Evolutionary conservation across 2,329 filamentous ascomycete species (phyloP).

Genomic region (Colletotrichum sp.): DNA sequence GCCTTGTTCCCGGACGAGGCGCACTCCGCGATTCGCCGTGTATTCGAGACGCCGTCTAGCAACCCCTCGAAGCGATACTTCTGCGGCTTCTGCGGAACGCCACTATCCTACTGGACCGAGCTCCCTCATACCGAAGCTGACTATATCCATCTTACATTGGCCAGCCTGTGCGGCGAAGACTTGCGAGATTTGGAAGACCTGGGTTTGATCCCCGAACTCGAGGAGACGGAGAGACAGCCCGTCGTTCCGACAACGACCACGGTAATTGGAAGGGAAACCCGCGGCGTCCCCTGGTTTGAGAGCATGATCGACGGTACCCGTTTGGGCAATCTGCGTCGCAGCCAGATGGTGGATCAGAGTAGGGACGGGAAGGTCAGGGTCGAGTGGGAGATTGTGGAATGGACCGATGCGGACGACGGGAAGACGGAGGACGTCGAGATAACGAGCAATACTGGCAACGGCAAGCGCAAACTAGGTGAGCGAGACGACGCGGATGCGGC

Average conservation of each 20-base stretch:
- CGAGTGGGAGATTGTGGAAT: conserved; percentile 88
- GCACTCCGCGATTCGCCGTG: conserved; percentile 67
- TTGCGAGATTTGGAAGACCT: conserved; percentile 76
- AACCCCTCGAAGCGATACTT: conserved; percentile 75
- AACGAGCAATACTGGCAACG: conserved; percentile 47
- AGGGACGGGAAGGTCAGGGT: conserved; percentile 70
- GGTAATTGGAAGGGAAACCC: conserved; percentile 60
- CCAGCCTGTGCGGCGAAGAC: conserved; percentile 75
- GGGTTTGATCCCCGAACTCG: conserved; percentile 67
- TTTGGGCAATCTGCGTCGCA: conserved; percentile 71
- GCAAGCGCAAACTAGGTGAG: conserved; percentile 60
- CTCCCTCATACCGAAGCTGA: conserved; percentile 72
- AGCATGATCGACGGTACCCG: conserved; percentile 78
- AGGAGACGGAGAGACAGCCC: conserved; percentile 29
- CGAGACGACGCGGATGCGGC: conserved; percentile 34
- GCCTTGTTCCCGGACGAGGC: conserved; percentile 83
- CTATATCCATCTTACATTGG: conserved; percentile 82
- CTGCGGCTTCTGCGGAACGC: conserved; percentile 91
- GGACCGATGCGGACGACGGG: conserved; percentile 53
- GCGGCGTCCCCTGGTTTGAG: conserved; percentile 87
- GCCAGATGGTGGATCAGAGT: conserved; percentile 58
- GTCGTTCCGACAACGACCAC: conserved; percentile 34
- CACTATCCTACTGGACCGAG: conserved; percentile 84
- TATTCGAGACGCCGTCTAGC: conserved; percentile 66
- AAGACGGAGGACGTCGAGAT: conserved; percentile 40